Evolutionary conservation across 257 asterid species (phyloP).

Genomic region (Solanum etuberosum): DNA sequence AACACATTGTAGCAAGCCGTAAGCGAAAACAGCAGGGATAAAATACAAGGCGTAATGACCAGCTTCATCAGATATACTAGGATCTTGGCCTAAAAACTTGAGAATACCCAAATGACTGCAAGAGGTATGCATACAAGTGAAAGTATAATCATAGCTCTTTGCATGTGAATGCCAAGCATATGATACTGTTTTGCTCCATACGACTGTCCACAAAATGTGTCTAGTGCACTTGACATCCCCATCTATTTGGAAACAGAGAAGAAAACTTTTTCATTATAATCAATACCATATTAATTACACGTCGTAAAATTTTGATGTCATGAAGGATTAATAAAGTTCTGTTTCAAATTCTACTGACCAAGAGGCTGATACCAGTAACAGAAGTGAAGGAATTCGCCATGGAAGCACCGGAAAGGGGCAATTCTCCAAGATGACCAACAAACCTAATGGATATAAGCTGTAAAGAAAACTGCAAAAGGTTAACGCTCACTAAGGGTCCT

Average conservation of each 20-base stretch:
- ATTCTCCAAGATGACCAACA: constrained; percentile 75
- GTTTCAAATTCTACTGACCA: constrained; percentile 22
- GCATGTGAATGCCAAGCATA: constrained; percentile 72
- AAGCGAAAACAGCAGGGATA: constrained; percentile 58
- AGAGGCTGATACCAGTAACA: constrained; percentile 68
- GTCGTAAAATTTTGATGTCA: background rate
- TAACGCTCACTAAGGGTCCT: constrained; percentile 53
- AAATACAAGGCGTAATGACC: constrained; percentile 50
- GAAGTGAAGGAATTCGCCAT: constrained; percentile 74
- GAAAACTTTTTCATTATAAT: background rate
- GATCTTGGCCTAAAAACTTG: constrained; percentile 56
- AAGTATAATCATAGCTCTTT: constrained; percentile 61
- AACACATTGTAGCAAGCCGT: constrained; percentile 59
- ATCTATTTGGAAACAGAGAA: constrained; percentile 19
- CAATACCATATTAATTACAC: background rate
- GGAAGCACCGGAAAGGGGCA: constrained; percentile 63
- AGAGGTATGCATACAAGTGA: constrained; percentile 54
- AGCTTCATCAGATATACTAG: constrained; percentile 49
- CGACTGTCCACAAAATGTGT: constrained; percentile 74
- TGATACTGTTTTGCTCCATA: constrained; percentile 76
- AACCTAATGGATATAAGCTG: constrained; percentile 73
- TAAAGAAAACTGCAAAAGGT: constrained; percentile 43
- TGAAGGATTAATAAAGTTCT: background rate
- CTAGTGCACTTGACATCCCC: constrained; percentile 87
- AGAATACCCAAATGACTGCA: constrained; percentile 60